phyloP scores from a whole-genome alignment of 257 asterid genomes.

The Solanum pennellii region DNA sequence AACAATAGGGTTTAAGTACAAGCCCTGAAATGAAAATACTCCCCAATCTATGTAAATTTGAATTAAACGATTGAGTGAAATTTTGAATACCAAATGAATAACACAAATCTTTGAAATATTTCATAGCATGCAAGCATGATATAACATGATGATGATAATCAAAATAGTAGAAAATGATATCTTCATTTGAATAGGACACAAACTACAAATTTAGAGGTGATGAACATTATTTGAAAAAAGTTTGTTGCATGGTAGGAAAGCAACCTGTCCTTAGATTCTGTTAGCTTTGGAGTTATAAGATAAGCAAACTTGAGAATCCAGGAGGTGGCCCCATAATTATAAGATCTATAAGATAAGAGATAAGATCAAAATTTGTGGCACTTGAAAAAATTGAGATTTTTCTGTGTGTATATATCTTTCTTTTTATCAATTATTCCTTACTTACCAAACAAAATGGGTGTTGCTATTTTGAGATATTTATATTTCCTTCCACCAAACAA shows the following conservation, averaged over 20 bases:
- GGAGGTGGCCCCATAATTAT: neutral
- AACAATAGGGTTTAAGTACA: neutral
- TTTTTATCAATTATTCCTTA: neutral
- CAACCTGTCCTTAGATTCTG: slow-evolving; percentile 7
- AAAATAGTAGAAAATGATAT: neutral
- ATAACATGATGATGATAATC: neutral
- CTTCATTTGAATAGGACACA: neutral
- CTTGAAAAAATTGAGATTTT: neutral
- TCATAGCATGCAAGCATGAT: neutral
- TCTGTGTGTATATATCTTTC: neutral
- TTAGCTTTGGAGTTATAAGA: neutral
- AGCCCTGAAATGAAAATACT: neutral
- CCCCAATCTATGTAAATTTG: neutral
- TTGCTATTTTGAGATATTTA: neutral
- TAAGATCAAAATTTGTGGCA: neutral
- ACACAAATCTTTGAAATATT: neutral
- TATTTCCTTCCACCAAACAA: neutral
- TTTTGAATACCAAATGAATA: neutral
- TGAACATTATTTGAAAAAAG: neutral
- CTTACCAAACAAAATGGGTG: neutral
- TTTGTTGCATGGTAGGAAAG: slow-evolving; percentile 19
- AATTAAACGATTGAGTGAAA: neutral
- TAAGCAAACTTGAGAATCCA: neutral
- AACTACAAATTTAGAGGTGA: neutral
- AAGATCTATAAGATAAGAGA: neutral